phyloP scores from a whole-genome alignment of 192 early-diverging fungal genomes.

The Backusella sp. region DNA sequence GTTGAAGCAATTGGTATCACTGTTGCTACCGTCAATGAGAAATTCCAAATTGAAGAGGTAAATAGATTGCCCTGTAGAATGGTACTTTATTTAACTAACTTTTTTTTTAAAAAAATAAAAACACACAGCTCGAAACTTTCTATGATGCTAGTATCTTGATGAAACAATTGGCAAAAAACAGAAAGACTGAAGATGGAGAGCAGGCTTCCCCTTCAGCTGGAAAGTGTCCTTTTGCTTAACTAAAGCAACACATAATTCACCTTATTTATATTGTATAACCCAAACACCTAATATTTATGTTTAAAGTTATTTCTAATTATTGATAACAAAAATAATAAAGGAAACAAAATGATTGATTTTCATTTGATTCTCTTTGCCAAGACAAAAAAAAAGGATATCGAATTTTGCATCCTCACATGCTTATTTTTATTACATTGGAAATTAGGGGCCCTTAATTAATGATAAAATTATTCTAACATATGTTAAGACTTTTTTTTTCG shows the following conservation, averaged over 20 bases:
- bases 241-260: background rate
- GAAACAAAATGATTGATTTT: background rate
- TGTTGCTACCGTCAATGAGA: conserved; percentile 42
- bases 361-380: background rate
- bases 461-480: background rate
- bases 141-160: conserved; percentile 34
- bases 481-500: background rate
- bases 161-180: conserved; percentile 38
- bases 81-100: background rate
- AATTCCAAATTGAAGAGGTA: conserved; percentile 42
- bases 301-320: background rate
- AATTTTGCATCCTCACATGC: background rate
- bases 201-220: conserved; percentile 7
- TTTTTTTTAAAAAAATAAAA: background rate
- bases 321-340: background rate
- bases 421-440: conserved; percentile 7
- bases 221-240: conserved; percentile 32
- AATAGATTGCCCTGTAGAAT: background rate
- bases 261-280: background rate
- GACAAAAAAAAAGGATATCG: background rate
- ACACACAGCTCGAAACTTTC: conserved; percentile 33
- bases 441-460: background rate
- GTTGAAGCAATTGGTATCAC: conserved; percentile 40
- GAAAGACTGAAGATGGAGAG: conserved; percentile 26
- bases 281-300: background rate